phyloP scores from a whole-genome alignment of 2,329 filamentous ascomycete genomes.

The Aspergillaceae sp. region DNA sequence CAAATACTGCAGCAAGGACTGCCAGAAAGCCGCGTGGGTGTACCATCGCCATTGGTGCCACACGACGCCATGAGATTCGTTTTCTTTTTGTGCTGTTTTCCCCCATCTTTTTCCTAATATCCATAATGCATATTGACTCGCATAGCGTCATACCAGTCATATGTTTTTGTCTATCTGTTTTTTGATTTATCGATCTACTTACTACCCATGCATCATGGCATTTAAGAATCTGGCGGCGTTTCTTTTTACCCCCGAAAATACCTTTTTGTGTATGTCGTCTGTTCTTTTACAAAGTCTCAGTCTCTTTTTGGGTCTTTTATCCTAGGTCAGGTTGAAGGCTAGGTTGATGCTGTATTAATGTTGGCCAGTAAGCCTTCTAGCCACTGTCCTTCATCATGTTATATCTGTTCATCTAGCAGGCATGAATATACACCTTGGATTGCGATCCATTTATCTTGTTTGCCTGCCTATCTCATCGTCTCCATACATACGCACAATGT shows the following conservation, averaged over 20 bases:
- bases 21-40: conserved; percentile 97
- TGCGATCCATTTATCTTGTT: no score
- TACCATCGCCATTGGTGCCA: conserved; percentile 96
- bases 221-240: conserved; percentile 31
- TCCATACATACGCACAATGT: neutral
- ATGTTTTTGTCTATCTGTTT: conserved; percentile 12
- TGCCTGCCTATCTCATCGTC: neutral
- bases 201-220: conserved; percentile 25
- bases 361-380: conserved; percentile 6
- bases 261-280: conserved; percentile 24
- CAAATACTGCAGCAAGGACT: conserved; percentile 99
- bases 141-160: conserved; percentile 30
- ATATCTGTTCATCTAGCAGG: conserved; percentile 11
- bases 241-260: conserved; percentile 28
- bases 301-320: no score
- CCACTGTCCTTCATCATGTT: conserved; percentile 4
- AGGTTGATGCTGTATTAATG: conserved; percentile 7
- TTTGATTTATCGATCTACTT: conserved; percentile 19
- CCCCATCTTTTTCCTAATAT: conserved; percentile 11
- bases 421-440: conserved; percentile 11
- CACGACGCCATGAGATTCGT: conserved; percentile 28
- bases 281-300: no score
- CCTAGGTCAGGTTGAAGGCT: no score
- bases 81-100: conserved; percentile 14
- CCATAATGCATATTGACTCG: conserved; percentile 27